These are phyloP conservation scores for Themeda triandra DNA, from an alignment of 176 grass and related monocot species.

Conservation along the genomic window DNA sequence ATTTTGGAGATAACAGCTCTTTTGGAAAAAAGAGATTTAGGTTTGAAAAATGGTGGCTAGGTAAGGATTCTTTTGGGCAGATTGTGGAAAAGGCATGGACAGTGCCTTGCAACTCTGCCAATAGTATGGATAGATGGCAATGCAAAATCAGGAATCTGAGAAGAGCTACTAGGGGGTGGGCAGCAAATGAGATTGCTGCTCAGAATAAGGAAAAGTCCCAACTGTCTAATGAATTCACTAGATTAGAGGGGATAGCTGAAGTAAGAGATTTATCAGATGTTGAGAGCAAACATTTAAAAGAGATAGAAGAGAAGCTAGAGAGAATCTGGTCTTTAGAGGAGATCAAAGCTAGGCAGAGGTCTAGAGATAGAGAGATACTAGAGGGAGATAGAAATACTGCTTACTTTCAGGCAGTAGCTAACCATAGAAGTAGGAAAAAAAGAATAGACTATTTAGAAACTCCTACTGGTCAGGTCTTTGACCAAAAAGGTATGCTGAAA, in stretches of 20 bases:
- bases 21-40: neutral
- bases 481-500: neutral
- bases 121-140: neutral
- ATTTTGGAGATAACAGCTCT: accelerated
- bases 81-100: accelerated
- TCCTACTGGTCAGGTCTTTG: too few relatives aligned
- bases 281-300: accelerated
- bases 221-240: accelerated
- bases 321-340: neutral
- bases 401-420: neutral
- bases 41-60: neutral
- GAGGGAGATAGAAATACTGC: neutral
- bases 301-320: accelerated
- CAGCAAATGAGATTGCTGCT: neutral
- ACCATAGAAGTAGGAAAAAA: neutral
- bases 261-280: accelerated
- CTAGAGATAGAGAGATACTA: neutral
- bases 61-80: accelerated
- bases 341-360: neutral
- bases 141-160: neutral
- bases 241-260: accelerated
- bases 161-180: neutral
- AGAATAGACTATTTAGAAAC: too few relatives aligned
- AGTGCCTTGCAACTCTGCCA: accelerated
- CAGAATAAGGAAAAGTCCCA: neutral